Percentiles rank a stretch among this genome's conserved stretches.
Evolutionary conservation across 106 monocot species (phyloP).

Genomic region (Dioscorea dumetorum): DNA sequence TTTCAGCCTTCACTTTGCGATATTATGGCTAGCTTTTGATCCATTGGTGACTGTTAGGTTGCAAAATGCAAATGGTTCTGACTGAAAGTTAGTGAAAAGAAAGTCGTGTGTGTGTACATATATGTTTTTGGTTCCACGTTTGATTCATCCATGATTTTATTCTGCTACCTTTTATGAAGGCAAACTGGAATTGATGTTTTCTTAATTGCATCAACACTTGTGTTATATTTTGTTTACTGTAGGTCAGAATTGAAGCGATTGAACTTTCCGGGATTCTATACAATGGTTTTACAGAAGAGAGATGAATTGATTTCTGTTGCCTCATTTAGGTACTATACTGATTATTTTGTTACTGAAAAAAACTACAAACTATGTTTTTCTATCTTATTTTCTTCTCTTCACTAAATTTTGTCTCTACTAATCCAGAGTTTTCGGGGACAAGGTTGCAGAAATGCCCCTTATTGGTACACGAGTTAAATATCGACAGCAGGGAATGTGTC

Average conservation of each 20-base stretch:
- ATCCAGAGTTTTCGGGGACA: constrained; percentile 49
- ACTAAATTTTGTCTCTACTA: background rate
- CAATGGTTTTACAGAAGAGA: constrained; percentile 56
- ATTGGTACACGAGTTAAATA: constrained; percentile 45
- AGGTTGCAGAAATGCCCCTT: constrained; percentile 81
- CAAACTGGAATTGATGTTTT: no score
- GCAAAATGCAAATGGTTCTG: no score
- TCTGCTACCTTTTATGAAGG: background rate
- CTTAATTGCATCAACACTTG: no score
- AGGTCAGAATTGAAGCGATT: constrained; percentile 70
- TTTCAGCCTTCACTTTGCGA: no score
- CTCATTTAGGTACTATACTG: constrained; percentile 45
- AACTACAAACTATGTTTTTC: no score
- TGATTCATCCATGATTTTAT: background rate
- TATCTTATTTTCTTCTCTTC: no score
- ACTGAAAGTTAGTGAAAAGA: no score
- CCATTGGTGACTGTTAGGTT: no score
- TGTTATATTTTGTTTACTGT: constrained; percentile 4
- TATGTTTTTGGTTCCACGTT: background rate
- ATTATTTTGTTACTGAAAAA: no score
- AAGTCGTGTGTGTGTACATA: background rate
- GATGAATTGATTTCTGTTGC: constrained; percentile 68
- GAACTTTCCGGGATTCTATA: constrained; percentile 81
- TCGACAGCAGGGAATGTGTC: constrained; percentile 77
- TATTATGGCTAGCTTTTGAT: no score